Evolutionary conservation across 1,284 basidiomycete genomes (phyloP).

Genomic region (Cryptococcus jaspeensis): DNA sequence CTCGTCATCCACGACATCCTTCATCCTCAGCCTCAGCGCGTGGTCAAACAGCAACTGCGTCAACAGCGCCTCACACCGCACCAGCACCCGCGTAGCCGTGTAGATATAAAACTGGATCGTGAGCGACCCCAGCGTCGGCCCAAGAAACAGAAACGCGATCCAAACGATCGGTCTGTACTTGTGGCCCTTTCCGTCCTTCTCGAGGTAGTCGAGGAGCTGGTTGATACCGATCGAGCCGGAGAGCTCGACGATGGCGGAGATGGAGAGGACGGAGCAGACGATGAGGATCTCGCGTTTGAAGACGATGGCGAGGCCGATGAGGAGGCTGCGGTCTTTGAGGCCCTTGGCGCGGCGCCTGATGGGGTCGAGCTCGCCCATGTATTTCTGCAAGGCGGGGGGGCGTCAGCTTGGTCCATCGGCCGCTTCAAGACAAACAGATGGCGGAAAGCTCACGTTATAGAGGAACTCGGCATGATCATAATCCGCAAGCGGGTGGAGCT

Average conservation of each 20-base stretch:
- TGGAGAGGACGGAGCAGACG: constrained; percentile 34
- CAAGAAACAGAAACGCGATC: constrained; percentile 63
- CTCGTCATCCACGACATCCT: constrained; percentile 37
- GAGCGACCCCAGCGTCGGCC: constrained; percentile 51
- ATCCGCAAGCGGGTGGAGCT: constrained; percentile 60
- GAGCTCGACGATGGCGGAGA: constrained; percentile 46
- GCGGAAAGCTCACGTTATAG: constrained; percentile 37
- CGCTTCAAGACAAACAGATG: not conserved
- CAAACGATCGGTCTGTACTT: constrained; percentile 60
- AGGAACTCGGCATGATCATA: constrained; percentile 57
- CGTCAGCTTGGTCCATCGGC: not conserved
- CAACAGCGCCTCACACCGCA: constrained; percentile 62
- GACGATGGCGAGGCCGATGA: constrained; percentile 26
- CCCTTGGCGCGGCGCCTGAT: constrained; percentile 36
- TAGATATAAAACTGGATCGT: constrained; percentile 50
- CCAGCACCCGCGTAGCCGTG: constrained; percentile 51
- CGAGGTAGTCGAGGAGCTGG: constrained; percentile 56
- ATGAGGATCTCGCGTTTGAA: constrained; percentile 37
- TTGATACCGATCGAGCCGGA: constrained; percentile 57
- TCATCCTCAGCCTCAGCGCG: constrained; percentile 64
- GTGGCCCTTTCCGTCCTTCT: constrained; percentile 51
- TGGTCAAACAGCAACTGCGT: constrained; percentile 71
- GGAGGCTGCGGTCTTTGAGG: constrained; percentile 35
- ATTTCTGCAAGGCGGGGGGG: constrained; percentile 15
- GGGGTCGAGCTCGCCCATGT: constrained; percentile 49